phyloP scores from a whole-genome alignment of 306 rosid species.

The Cercis canadensis region DNA sequence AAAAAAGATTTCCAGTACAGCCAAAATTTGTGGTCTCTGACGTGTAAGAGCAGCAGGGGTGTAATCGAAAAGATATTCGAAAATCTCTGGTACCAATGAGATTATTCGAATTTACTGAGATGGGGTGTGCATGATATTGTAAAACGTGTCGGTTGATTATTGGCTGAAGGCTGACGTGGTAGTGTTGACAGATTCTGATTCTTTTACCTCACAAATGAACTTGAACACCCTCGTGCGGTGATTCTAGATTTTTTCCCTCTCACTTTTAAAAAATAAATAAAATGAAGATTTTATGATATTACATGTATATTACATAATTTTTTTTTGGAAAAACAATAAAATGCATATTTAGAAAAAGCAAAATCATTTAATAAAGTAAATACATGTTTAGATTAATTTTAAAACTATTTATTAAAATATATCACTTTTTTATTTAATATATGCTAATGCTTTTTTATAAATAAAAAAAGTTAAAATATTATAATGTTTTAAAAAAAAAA shows the following conservation, averaged over 20 bases:
- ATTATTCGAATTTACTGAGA: neutral
- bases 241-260: neutral
- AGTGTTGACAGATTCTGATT: slow-evolving; percentile 19
- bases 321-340: no score
- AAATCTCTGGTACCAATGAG: neutral
- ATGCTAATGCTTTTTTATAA: no score
- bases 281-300: no score
- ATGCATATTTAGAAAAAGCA: no score
- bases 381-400: no score
- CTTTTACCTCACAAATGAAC: neutral
- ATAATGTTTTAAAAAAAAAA: no score
- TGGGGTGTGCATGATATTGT: neutral
- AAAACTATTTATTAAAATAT: no score
- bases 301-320: no score
- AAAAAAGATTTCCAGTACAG: neutral
- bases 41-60: slow-evolving; percentile 18
- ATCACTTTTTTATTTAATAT: no score
- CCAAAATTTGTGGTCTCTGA: neutral
- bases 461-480: no score
- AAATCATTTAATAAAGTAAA: no score
- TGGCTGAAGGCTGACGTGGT: neutral
- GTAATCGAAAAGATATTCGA: neutral
- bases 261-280: neutral
- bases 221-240: neutral
- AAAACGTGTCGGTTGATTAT: neutral